Evolutionary conservation across 768 basidiomycete species (phyloP).

Genomic region (Albatrellus ellisii): DNA sequence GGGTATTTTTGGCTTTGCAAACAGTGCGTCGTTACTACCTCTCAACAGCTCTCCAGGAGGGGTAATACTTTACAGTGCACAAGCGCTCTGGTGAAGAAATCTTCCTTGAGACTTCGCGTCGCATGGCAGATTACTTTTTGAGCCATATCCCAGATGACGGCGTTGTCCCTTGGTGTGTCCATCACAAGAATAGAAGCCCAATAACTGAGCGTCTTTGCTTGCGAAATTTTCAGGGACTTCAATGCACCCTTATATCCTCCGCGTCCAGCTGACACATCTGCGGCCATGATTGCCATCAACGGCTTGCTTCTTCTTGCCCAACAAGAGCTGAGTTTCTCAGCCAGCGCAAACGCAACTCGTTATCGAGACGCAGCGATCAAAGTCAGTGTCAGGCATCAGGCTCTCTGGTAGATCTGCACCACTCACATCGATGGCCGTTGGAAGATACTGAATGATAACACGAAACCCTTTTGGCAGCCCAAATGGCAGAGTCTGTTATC

Average conservation of each 20-base stretch:
- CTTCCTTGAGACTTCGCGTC: constrained; percentile 49
- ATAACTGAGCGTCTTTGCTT: not conserved
- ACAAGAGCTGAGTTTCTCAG: constrained; percentile 23
- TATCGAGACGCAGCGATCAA: constrained; percentile 39
- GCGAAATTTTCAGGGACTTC: constrained; percentile 42
- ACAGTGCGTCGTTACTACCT: constrained; percentile 30
- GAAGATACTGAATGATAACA: constrained; percentile 6
- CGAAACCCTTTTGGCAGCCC: constrained; percentile 30
- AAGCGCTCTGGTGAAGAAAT: constrained; percentile 31
- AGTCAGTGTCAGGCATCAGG: constrained; percentile 19
- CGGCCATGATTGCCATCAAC: constrained; percentile 48
- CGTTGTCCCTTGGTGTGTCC: constrained; percentile 50
- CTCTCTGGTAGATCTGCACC: not conserved
- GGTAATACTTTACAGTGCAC: constrained; percentile 34
- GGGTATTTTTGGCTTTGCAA: constrained; percentile 59
- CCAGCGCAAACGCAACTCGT: constrained; percentile 18
- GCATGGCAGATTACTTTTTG: constrained; percentile 47
- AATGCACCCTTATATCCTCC: constrained; percentile 47
- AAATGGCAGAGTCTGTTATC: constrained; percentile 51
- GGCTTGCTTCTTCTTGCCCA: constrained; percentile 45
- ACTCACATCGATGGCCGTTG: not conserved
- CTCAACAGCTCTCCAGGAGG: not conserved
- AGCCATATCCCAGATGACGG: constrained; percentile 43
- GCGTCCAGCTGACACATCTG: constrained; percentile 56
- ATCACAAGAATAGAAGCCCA: no score